phyloP scores from a whole-genome alignment of 2,329 filamentous ascomycete genomes.

The Neonectria neomacrospora region DNA sequence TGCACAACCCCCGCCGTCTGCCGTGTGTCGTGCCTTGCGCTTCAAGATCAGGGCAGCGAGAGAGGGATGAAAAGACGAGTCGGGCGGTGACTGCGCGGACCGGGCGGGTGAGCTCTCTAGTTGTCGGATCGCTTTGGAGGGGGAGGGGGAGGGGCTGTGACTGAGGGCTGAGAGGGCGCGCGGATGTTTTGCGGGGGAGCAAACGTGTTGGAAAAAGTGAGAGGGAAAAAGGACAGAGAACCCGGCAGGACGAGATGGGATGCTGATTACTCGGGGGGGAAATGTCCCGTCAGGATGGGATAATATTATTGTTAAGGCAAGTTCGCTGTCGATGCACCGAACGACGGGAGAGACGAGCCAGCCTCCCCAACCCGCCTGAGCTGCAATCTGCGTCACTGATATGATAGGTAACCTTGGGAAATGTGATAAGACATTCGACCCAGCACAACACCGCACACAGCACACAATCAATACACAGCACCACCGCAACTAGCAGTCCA shows the following conservation, averaged over 20 bases:
- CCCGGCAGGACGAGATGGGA: constrained; percentile 6
- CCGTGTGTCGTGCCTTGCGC: not conserved
- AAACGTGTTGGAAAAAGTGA: not conserved
- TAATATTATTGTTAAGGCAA: constrained; percentile 22
- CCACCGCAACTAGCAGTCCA: constrained; percentile 2
- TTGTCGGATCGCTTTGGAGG: not conserved
- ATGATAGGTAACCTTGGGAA: constrained; percentile 27
- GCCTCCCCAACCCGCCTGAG: constrained; percentile 7
- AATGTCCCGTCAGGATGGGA: constrained; percentile 6
- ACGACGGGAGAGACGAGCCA: constrained; percentile 3
- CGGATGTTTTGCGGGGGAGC: not conserved
- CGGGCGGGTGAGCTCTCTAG: not conserved
- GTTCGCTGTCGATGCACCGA: constrained; percentile 15
- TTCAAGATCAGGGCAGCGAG: not conserved
- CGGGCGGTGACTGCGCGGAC: not conserved
- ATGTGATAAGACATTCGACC: constrained; percentile 24
- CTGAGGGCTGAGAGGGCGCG: not conserved
- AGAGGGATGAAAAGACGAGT: not conserved
- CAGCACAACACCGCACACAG: constrained; percentile 9
- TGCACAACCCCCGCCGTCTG: constrained; percentile 20
- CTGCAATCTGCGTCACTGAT: constrained; percentile 29
- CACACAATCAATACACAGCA: constrained; percentile 5
- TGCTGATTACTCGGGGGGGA: not conserved
- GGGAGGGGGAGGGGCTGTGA: not conserved
- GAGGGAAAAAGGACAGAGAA: constrained; percentile 4